Percentiles rank a stretch among this genome's conserved stretches.
Conservation (phyloP, 768 basidiomycete genomes). For the Lactarius psammicola region DNA sequence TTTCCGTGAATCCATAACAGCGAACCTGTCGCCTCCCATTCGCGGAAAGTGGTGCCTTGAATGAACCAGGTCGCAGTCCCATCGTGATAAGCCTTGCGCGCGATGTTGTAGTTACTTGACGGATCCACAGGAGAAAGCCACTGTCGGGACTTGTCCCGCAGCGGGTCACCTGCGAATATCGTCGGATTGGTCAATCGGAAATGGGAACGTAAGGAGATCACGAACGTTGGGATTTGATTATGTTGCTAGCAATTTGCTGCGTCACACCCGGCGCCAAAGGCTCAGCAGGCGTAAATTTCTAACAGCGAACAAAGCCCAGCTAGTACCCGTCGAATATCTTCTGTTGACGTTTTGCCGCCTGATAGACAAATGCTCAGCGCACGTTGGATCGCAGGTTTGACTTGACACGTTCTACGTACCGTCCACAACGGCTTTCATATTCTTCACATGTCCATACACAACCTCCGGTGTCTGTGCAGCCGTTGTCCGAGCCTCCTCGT, state of each 20-base stretch:
- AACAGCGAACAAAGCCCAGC: neutral
- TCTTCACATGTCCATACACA: no score
- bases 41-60: neutral
- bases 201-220: neutral
- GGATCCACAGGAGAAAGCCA: conserved; percentile 6
- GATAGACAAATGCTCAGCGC: neutral
- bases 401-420: neutral
- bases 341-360: neutral
- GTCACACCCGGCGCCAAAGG: neutral
- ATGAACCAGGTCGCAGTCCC: conserved; percentile 9
- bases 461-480: no score
- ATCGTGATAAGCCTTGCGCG: neutral
- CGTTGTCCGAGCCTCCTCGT: no score
- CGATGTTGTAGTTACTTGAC: neutral
- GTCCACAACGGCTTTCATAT: neutral
- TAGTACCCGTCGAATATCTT: neutral
- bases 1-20: conserved; percentile 6
- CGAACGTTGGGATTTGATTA: neutral
- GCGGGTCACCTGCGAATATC: neutral
- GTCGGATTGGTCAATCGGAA: neutral
- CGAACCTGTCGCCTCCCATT: neutral
- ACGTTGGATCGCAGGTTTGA: neutral
- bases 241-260: neutral
- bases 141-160: neutral
- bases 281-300: neutral